Evolutionary conservation across 2,329 filamentous ascomycete species (phyloP).

Genomic region (Paraphoma sp.): DNA sequence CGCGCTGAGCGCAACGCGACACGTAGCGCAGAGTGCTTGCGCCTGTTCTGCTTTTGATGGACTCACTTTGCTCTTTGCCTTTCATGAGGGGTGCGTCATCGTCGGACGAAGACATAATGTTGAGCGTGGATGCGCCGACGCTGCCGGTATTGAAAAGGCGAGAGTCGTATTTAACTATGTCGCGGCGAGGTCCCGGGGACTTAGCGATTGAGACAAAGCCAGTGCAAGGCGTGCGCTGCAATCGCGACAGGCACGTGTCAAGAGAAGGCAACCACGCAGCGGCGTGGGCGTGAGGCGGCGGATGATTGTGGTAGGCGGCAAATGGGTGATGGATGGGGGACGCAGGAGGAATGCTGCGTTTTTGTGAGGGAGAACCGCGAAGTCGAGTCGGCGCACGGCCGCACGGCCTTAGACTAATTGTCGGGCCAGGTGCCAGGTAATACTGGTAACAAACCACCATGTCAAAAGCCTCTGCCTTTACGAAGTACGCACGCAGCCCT

Average conservation of each 20-base stretch:
- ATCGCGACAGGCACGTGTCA: slow-evolving; percentile 21
- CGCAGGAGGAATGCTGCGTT: slow-evolving; percentile 38
- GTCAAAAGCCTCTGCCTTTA: slow-evolving; percentile 2
- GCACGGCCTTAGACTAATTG: slow-evolving; percentile 28
- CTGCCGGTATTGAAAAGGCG: slow-evolving; percentile 28
- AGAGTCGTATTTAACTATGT: slow-evolving; percentile 39
- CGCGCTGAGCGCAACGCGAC: slow-evolving; percentile 28
- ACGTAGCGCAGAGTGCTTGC: slow-evolving; percentile 12
- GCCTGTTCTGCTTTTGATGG: not conserved
- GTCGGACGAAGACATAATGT: slow-evolving; percentile 71
- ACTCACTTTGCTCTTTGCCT: slow-evolving; percentile 66
- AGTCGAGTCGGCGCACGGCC: slow-evolving; percentile 27
- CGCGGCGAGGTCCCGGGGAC: slow-evolving; percentile 29
- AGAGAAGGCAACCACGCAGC: slow-evolving; percentile 19
- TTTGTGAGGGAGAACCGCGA: slow-evolving; percentile 37
- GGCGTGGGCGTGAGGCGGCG: slow-evolving; percentile 13
- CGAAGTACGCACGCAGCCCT: not conserved
- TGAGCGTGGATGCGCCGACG: slow-evolving; percentile 18
- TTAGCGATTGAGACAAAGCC: slow-evolving; percentile 33
- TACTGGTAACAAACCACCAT: slow-evolving; percentile 20
- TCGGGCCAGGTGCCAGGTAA: slow-evolving; percentile 19
- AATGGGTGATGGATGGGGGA: slow-evolving; percentile 22
- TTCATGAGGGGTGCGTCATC: slow-evolving; percentile 80
- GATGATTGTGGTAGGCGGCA: slow-evolving; percentile 24
- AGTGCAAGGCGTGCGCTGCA: slow-evolving; percentile 21